Evolutionary conservation across 352 stramenopile genomes (phyloP).

Genomic region (Phytophthora pluvialis): DNA sequence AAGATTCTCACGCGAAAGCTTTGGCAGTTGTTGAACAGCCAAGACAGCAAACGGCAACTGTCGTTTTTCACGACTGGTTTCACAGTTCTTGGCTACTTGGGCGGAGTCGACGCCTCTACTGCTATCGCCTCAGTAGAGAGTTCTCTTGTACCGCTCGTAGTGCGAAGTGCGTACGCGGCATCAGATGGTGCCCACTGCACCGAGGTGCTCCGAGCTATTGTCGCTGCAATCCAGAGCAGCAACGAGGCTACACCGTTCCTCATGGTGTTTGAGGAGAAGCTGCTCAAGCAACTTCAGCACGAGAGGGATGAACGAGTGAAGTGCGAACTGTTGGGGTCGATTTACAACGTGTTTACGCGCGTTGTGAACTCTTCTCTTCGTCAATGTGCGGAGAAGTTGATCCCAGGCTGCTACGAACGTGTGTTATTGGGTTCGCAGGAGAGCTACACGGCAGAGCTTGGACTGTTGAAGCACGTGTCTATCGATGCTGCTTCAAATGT

Average conservation of each 20-base stretch:
- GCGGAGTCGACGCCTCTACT: constrained; percentile 33
- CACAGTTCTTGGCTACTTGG: constrained; percentile 34
- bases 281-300: constrained; percentile 28
- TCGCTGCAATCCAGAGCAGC: constrained; percentile 24
- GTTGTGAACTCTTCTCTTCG: constrained; percentile 25
- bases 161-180: constrained; percentile 21
- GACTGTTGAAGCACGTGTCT: constrained; percentile 28
- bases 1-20: constrained; percentile 49
- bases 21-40: constrained; percentile 43
- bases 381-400: constrained; percentile 22
- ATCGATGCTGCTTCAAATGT: constrained; percentile 4
- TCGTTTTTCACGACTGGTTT: constrained; percentile 50
- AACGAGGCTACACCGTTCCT: constrained; percentile 28
- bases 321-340: constrained; percentile 24
- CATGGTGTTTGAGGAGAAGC: constrained; percentile 28
- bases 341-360: constrained; percentile 45
- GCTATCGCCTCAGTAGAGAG: constrained; percentile 27
- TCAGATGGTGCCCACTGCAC: constrained; percentile 9
- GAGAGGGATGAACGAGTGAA: constrained; percentile 26
- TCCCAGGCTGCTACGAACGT: constrained; percentile 26
- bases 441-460: constrained; percentile 19
- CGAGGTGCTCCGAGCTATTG: constrained; percentile 30
- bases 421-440: constrained; percentile 27
- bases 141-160: constrained; percentile 43
- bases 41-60: constrained; percentile 6